Percentiles rank a stretch among this genome's conserved stretches.
phyloP scores from a whole-genome alignment of 2,329 filamentous ascomycete species.

The Scedosporium boydii region DNA sequence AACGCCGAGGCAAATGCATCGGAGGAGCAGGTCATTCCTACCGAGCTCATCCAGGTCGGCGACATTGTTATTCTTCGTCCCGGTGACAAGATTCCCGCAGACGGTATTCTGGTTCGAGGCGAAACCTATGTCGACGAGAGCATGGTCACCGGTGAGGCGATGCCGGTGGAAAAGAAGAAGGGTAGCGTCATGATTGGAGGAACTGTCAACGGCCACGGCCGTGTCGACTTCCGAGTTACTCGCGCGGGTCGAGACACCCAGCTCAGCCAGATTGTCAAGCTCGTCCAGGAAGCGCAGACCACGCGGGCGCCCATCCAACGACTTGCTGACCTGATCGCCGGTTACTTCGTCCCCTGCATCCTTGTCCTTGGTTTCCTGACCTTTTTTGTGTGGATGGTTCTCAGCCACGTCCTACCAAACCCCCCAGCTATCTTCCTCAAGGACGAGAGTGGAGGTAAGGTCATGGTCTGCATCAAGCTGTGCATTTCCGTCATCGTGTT shows the following conservation, averaged over 20 bases:
- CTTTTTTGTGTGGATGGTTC: slow-evolving; percentile 87
- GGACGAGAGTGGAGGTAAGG: slow-evolving; percentile 72
- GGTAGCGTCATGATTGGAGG: slow-evolving; percentile 77
- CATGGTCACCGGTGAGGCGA: slow-evolving; percentile 96
- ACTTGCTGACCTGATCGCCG: slow-evolving; percentile 81
- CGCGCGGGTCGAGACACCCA: slow-evolving; percentile 91
- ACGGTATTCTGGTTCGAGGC: slow-evolving; percentile 76
- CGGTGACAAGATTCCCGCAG: slow-evolving; percentile 93
- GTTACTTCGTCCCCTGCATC: slow-evolving; percentile 89
- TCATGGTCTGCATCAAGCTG: slow-evolving; percentile 95
- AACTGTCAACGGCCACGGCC: slow-evolving; percentile 88
- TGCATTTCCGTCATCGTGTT: slow-evolving; percentile 99
- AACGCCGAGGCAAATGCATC: slow-evolving; percentile 46
- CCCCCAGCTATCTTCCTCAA: slow-evolving; percentile 84
- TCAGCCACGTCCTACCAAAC: slow-evolving; percentile 74
- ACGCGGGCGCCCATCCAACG: slow-evolving; percentile 89
- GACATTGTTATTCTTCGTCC: slow-evolving; percentile 89
- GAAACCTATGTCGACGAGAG: slow-evolving; percentile 95
- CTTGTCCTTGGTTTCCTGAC: slow-evolving; percentile 75
- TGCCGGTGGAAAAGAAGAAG: slow-evolving; percentile 84
- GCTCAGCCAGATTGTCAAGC: slow-evolving; percentile 92
- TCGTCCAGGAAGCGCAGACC: slow-evolving; percentile 97
- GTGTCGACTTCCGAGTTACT: slow-evolving; percentile 85
- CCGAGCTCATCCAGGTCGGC: slow-evolving; percentile 86
- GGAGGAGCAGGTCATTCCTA: slow-evolving; percentile 83